Conservation (phyloP, 2,329 filamentous ascomycete genomes). For the Colletotrichum camelliae region DNA sequence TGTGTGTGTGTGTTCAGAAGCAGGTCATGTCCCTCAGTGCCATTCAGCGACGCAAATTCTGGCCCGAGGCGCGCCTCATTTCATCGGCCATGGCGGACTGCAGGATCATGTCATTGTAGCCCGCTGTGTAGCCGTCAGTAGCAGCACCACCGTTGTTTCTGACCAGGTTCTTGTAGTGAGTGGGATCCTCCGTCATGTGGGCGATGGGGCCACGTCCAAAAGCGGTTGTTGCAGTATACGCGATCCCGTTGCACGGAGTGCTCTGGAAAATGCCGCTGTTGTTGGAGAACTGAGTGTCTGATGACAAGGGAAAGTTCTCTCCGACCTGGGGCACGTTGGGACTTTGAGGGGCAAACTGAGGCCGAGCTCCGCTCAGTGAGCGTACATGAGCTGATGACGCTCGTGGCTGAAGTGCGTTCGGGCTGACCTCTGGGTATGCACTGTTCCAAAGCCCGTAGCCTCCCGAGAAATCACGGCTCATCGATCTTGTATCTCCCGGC, state of each 20-base stretch:
- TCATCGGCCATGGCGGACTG: conserved; percentile 20
- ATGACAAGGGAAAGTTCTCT: conserved; percentile 27
- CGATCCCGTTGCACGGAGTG: conserved; percentile 39
- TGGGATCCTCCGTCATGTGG: conserved; percentile 19
- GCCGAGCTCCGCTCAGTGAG: conserved; percentile 21
- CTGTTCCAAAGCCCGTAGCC: conserved; percentile 4
- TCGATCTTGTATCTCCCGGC: conserved; percentile 1
- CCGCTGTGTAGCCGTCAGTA: conserved; percentile 22
- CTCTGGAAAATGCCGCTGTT: conserved; percentile 57
- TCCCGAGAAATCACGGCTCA: conserved; percentile 18
- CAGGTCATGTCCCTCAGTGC: neutral
- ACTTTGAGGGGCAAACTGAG: neutral
- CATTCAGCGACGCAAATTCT: conserved; percentile 10
- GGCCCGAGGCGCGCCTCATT: conserved; percentile 4
- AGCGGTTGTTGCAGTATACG: conserved; percentile 17
- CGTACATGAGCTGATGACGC: conserved; percentile 3
- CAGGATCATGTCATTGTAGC: conserved; percentile 21
- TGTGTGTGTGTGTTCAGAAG: neutral
- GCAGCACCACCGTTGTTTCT: conserved; percentile 19
- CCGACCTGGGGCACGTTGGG: conserved; percentile 25
- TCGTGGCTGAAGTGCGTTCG: conserved; percentile 5
- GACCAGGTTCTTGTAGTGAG: conserved; percentile 23
- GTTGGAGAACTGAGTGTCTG: conserved; percentile 48
- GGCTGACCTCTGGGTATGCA: neutral
- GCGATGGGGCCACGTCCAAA: conserved; percentile 15